These are phyloP conservation scores for Coniella vitis DNA, from an alignment of 2,329 filamentous ascomycete species.

Conservation along the genomic window DNA sequence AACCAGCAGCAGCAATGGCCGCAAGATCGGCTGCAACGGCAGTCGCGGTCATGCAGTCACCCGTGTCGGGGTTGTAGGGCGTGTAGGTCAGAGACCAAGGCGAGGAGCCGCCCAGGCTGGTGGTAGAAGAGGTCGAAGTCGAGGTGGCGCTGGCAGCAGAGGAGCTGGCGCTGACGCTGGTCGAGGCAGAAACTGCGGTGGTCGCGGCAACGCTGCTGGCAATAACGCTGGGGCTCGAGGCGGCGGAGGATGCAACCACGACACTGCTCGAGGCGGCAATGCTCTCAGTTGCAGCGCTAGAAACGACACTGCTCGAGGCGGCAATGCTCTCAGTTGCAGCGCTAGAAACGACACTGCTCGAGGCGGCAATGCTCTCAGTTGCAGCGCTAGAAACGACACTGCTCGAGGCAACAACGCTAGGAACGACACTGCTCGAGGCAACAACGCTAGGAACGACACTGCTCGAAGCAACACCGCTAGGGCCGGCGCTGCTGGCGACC, in stretches of 20 bases:
- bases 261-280: slow-evolving; percentile 27
- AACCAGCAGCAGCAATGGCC: slow-evolving; percentile 57
- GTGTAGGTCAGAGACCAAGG: slow-evolving; percentile 75
- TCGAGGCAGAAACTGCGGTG: slow-evolving; percentile 23
- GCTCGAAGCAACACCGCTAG: slow-evolving; percentile 20
- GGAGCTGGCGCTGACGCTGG: slow-evolving; percentile 22
- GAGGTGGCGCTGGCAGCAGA: slow-evolving; percentile 19
- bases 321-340: slow-evolving; percentile 17
- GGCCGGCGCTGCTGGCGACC: slow-evolving; percentile 23
- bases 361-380: slow-evolving; percentile 15
- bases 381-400: slow-evolving; percentile 20
- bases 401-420: slow-evolving; percentile 1
- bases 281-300: slow-evolving; percentile 21
- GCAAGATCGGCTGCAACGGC: slow-evolving; percentile 55
- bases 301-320: too few relatives aligned
- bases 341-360: slow-evolving; percentile 27
- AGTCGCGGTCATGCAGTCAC: slow-evolving; percentile 57
- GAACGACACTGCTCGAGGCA: slow-evolving; percentile 28
- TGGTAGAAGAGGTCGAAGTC: slow-evolving; percentile 19
- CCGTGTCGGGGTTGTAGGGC: slow-evolving; percentile 53
- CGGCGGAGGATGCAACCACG: slow-evolving; percentile 25
- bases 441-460: slow-evolving; percentile 16
- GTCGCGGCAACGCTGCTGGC: slow-evolving; percentile 75
- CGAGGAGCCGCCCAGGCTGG: slow-evolving; percentile 31
- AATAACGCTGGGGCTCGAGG: slow-evolving; percentile 51